Conservation (phyloP, 2,329 filamentous ascomycete species). For the Pyrenochaeta sp. region DNA sequence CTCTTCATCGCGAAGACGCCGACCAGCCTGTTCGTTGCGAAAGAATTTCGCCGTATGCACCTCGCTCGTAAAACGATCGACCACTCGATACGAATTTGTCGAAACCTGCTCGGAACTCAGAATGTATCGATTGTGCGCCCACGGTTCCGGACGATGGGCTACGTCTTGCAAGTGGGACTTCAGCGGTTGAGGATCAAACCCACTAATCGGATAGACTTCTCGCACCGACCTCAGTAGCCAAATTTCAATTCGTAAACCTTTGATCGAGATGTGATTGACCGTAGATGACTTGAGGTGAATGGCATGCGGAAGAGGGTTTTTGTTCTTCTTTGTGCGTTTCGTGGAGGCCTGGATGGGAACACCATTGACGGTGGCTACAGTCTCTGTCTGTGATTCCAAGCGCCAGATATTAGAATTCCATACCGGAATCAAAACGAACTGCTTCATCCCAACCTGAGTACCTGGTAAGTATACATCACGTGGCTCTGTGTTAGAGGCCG, state of each 20-base stretch:
- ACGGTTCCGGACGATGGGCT: conserved; percentile 7
- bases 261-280: conserved; percentile 12
- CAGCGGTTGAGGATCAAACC: not conserved
- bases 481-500: not conserved
- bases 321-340: conserved; percentile 5
- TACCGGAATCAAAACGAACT: conserved; percentile 12
- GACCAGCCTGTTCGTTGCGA: not conserved
- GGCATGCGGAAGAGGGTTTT: conserved; percentile 5
- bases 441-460: conserved; percentile 7
- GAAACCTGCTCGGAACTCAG: conserved; percentile 11
- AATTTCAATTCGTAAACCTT: conserved; percentile 17
- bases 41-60: conserved; percentile 23
- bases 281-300: conserved; percentile 14
- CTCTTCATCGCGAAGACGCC: conserved; percentile 15
- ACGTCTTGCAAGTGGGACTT: conserved; percentile 11
- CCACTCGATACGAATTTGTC: conserved; percentile 8
- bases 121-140: conserved; percentile 14
- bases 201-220: conserved; percentile 2
- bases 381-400: conserved; percentile 14
- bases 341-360: conserved; percentile 17
- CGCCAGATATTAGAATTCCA: conserved; percentile 15
- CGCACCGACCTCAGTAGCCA: conserved; percentile 20
- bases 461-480: conserved; percentile 26
- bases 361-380: conserved; percentile 18
- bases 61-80: conserved; percentile 22